Conservation (phyloP, 1,284 basidiomycete species). For the Cutaneotrichosporon sp. region DNA sequence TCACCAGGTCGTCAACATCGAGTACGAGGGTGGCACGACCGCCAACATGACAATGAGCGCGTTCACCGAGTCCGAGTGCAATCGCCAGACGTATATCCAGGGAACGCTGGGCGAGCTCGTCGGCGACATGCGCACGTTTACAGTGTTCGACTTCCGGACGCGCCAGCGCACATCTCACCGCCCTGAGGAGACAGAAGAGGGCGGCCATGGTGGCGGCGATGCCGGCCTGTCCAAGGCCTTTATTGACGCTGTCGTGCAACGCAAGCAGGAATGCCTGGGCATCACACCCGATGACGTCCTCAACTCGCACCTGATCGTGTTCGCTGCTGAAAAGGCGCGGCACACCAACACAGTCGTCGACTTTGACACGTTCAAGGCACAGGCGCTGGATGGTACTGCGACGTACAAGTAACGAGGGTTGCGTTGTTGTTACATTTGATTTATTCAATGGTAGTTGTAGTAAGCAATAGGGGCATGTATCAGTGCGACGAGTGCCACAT, state of each 20-base stretch:
- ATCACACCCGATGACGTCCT: slow-evolving; percentile 66
- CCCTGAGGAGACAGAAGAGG: slow-evolving; percentile 61
- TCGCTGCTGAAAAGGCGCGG: slow-evolving; percentile 76
- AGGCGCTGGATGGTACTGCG: slow-evolving; percentile 16
- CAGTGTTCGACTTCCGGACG: slow-evolving; percentile 73
- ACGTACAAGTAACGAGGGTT: slow-evolving; percentile 6
- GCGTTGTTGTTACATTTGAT: no score
- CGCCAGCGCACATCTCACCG: slow-evolving; percentile 54
- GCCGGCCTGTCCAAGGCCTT: slow-evolving; percentile 68
- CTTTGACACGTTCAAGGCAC: slow-evolving; percentile 42
- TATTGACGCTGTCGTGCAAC: slow-evolving; percentile 65
- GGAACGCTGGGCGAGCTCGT: slow-evolving; percentile 79
- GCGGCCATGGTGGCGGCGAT: slow-evolving; percentile 79
- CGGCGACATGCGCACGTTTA: slow-evolving; percentile 71
- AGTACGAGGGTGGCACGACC: slow-evolving; percentile 72
- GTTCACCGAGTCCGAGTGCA: slow-evolving; percentile 60
- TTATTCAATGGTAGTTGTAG: no score
- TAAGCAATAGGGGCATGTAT: neutral
- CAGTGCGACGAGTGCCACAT: neutral
- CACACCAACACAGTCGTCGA: slow-evolving; percentile 66
- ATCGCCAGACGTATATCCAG: slow-evolving; percentile 72
- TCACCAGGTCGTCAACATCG: slow-evolving; percentile 78
- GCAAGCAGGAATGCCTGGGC: slow-evolving; percentile 62
- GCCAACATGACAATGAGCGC: slow-evolving; percentile 73
- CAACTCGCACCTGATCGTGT: slow-evolving; percentile 74